Evolutionary conservation across 768 basidiomycete species (phyloP).

Genomic region (Amylocystis lapponica): DNA sequence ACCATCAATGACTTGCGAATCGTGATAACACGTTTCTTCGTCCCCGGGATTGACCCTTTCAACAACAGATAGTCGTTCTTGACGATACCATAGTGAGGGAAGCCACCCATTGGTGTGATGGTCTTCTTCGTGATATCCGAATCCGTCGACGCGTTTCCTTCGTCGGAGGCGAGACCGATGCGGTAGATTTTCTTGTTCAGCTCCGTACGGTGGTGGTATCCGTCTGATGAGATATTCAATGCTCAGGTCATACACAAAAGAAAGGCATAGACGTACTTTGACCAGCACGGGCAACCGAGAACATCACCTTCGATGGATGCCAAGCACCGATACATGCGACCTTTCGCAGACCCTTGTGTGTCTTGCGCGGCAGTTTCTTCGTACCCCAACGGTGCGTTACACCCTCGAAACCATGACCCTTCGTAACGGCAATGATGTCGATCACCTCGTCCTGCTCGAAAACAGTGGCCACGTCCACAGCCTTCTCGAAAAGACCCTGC

Average conservation of each 20-base stretch:
- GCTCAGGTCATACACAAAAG: background rate
- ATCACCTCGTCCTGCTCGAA: conserved; percentile 98
- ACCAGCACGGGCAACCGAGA: conserved; percentile 99
- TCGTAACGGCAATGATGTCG: conserved; percentile 96
- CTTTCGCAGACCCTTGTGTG: conserved; percentile 99
- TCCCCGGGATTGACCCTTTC: conserved; percentile 94
- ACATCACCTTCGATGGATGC: conserved; percentile 99
- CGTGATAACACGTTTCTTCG: conserved; percentile 97
- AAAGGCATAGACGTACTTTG: conserved; percentile 66
- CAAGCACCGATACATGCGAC: conserved; percentile 98
- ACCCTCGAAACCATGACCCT: conserved; percentile 99
- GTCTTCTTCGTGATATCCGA: conserved; percentile 89
- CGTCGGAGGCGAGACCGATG: conserved; percentile 74
- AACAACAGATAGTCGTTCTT: conserved; percentile 98
- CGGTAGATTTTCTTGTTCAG: conserved; percentile 99
- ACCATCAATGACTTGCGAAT: conserved; percentile 96
- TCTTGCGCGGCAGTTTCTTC: conserved; percentile 97
- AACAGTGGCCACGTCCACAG: conserved; percentile 74
- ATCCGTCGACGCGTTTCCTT: conserved; percentile 87
- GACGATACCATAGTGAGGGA: conserved; percentile 98
- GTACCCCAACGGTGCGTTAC: conserved; percentile 99
- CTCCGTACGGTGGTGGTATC: conserved; percentile 95
- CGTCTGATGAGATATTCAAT: conserved; percentile 47
- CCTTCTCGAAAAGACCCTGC: conserved; percentile 93
- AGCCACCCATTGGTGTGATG: conserved; percentile 98